Base-by-base conservation (phyloP, 2,329 filamentous ascomycete species). In the Colletotrichum endophyticum region DNA sequence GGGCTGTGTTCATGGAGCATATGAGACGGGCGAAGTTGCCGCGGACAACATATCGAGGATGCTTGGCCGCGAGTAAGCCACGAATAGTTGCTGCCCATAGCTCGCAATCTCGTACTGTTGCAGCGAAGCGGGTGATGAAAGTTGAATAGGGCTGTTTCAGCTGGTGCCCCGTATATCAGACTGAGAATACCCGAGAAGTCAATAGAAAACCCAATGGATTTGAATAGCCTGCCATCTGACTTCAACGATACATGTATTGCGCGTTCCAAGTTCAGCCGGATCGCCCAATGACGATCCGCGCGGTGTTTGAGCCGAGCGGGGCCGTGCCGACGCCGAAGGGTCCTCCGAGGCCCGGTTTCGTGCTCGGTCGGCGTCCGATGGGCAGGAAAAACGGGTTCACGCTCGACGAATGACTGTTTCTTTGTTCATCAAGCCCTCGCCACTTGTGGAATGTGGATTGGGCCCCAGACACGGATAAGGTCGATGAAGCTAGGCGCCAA, bases 261-360 rank as follows among this genome's bases (percentile, higher is more conserved):
- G 59, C 68, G 66, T 61, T 39, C n/a, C 16, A 61, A 49, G 68
- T 70, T 70, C 68, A 70, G 68, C 68, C 57, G 68, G 68, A 25
- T 28, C 36, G 36, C 36, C 68, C 57, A 70, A 63, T 63, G 11
- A n/a, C 57, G 28, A 34, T 11, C 66, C 67, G 57, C 56, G 30
- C 57, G 49, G 66, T n/a, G 63, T 39, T 12, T 28, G 11, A n/a
- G 57, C 16, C 32, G 67, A 44, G 34, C 67, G 53, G 49, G 66
- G 53, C 66, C 66, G 53, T 19, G 22, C 66, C 53, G 53, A 34
- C 49, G 66, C 67, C 34, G 56, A 32, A 19, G 9, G 22, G 28
- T 22, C 28, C 59, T 36, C 59, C 59, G 30, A 63, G 11, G n/a
- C n/a, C 30, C 59, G 59, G 59, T 9, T 15, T 36, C n/a, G 28